Conservation (phyloP, 257 asterid species). For the Salvia hispanica region DNA sequence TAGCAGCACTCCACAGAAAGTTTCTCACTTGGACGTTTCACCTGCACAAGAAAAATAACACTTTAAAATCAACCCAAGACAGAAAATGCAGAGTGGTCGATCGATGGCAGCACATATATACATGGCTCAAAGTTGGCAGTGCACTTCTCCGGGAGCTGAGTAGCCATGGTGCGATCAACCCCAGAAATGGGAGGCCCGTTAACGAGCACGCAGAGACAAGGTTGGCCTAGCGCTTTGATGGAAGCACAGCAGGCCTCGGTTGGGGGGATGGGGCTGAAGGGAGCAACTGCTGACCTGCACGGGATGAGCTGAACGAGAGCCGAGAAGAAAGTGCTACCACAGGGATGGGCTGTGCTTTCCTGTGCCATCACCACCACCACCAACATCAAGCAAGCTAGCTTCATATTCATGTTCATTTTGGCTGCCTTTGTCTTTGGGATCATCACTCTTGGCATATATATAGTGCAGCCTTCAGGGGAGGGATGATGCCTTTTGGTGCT, state of each 20-base stretch:
- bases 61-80: background rate
- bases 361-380: slow-evolving; percentile 38
- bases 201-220: slow-evolving; percentile 79
- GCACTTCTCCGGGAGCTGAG: slow-evolving; percentile 89
- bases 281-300: slow-evolving; percentile 81
- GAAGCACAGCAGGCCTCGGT: slow-evolving; percentile 81
- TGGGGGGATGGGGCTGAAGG: slow-evolving; percentile 70
- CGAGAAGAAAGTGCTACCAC: slow-evolving; percentile 71
- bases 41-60: slow-evolving; percentile 42
- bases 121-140: slow-evolving; percentile 84
- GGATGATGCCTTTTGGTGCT: slow-evolving; percentile 43
- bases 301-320: slow-evolving; percentile 90
- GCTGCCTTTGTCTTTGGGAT: background rate
- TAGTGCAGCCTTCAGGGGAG: no score
- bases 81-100: background rate
- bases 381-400: slow-evolving; percentile 34
- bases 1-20: slow-evolving; percentile 14
- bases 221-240: slow-evolving; percentile 87
- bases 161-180: slow-evolving; percentile 74
- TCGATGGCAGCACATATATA: slow-evolving; percentile 18
- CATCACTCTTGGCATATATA: slow-evolving; percentile 26
- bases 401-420: slow-evolving; percentile 33
- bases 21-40: slow-evolving; percentile 42
- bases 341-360: slow-evolving; percentile 50
- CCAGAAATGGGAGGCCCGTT: slow-evolving; percentile 96